Evolutionary conservation across 2,329 filamentous ascomycete species (phyloP), one percentile per base, ranked within the genome.

Genomic region (Fusarium phyllophilum): DNA sequence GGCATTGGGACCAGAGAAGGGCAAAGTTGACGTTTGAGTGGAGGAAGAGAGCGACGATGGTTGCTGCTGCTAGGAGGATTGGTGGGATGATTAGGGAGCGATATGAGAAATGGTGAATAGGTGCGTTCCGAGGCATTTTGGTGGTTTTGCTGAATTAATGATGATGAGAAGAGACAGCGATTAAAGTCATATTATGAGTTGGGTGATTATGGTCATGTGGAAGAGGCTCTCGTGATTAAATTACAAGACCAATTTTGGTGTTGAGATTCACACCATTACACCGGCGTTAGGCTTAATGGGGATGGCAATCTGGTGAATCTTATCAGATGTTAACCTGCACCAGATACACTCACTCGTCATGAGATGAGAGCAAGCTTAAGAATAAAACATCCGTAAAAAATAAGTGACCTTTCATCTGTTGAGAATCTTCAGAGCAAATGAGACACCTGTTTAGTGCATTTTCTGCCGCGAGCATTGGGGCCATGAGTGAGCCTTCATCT

Each of bases 1-100:
- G 84, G 79, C 87, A 89, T 74, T 88, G 86, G 48, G 86, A 88
- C 81, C 85, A 88, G 67, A 89, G 85, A 70, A 88, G 81, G 24
- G 85, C 83, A 62, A 85, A 81, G 82, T 88, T 87, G 78, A 87
- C 83, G 79, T 88, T 86, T 46, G 84, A 83, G 78, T 86, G 83
- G 36, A 82, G 64, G 72, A 86, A 85, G 74, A 89, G 83, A 33
- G 80, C 74, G 70, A 80, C 62, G 34, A 80, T 79, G 8, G 86
- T 87, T 45, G 81, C 77, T 65, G 84, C 48, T 73, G 86, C 82
- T 59, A 89, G 82, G 36, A 88, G 77, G 54, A 87, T 80, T 15
- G 87, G 84, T 6, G 85, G 78, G 48, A 89, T 83, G n/a, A 86
- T 79, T 41, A 89, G 80, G 78, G 87, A 87, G 45, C 85, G 86